Evolutionary conservation across 2,329 filamentous ascomycete species (phyloP), one percentile per base, ranked within the genome.

Genomic region (Colletotrichum karsti): DNA sequence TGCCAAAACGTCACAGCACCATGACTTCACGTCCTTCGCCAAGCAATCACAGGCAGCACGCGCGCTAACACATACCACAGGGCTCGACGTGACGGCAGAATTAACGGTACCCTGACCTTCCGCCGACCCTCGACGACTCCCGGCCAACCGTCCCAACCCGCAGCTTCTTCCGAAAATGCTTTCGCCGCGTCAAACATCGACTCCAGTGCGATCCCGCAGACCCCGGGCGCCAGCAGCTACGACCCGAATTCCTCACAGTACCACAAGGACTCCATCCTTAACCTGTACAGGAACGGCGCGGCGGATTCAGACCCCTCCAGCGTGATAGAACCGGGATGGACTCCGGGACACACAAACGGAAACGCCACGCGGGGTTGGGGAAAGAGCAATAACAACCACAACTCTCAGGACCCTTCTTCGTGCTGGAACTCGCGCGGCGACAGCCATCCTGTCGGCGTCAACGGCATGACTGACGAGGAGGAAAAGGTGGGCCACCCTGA

Each of bases 391-490:
- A 94, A 98, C 71, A 87, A 87, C 67, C 92, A 94, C 70, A 84
- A 87, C 70, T 90, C 90, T 66, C 89, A 92, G 75, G 94, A 95
- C 48, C 93, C 95, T n/a, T 94, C 96, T 70, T 89, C 95, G 44
- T 98, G 95, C 79, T 99, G 95, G 96, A 93, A 97, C 76, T 81
- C 87, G 66, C 86, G 87, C 67, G 94, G 93, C 24, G 86, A 87
- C 59, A 85, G 90, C 48, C 87, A 88, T 71, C 94, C 95, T 7
- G 84, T 98, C 71, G 90, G 90, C 30, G 78, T 97, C 71, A 85
- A 89, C 69, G 90, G 92, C 46, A 90, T 97, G 88, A 84, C 87
- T 2, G 70, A 80, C 5, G 86, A 89, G 68, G 90, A 92, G 79
- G 89, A 84, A 75, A 86, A 87, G 79, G 88, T 90, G 75, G 75